Evolutionary conservation across 495 filamentous ascomycete genomes (phyloP).

Genomic region (Chaetomidium leptoderma): DNA sequence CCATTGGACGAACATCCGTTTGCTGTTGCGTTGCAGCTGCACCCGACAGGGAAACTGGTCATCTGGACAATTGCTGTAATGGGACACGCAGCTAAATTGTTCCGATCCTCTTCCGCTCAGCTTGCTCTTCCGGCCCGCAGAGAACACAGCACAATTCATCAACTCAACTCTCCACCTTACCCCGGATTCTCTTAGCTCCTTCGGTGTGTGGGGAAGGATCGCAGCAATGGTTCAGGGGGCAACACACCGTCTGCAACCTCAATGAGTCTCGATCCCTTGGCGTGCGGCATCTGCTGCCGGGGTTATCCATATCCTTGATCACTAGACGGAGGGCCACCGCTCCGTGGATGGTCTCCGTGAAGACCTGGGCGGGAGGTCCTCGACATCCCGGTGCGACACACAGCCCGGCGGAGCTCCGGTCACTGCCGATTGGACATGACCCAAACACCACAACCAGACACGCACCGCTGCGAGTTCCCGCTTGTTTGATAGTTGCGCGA

Average conservation of each 20-base stretch:
- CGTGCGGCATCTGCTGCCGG: neutral
- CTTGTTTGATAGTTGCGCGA: too few relatives aligned
- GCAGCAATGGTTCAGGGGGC: neutral
- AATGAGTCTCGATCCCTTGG: neutral
- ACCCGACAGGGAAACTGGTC: conserved; percentile 19
- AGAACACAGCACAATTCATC: too few relatives aligned
- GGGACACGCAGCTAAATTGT: neutral
- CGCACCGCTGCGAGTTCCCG: neutral
- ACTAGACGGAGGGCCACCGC: too few relatives aligned
- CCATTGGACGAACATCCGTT: conserved; percentile 12
- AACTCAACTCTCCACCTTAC: too few relatives aligned
- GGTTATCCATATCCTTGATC: neutral
- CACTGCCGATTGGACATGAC: neutral
- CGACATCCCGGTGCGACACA: neutral
- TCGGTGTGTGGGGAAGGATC: neutral
- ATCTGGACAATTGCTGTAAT: conserved; percentile 22
- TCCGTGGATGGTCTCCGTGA: too few relatives aligned
- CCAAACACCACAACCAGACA: neutral
- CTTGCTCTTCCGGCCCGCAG: neutral
- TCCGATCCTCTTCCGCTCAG: neutral
- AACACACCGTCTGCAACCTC: neutral
- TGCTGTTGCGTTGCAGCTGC: neutral
- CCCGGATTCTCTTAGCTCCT: neutral
- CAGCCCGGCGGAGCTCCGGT: neutral
- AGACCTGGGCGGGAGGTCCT: neutral